phyloP scores from a whole-genome alignment of 805 yeast genomes.

The Candida gorgasii region DNA sequence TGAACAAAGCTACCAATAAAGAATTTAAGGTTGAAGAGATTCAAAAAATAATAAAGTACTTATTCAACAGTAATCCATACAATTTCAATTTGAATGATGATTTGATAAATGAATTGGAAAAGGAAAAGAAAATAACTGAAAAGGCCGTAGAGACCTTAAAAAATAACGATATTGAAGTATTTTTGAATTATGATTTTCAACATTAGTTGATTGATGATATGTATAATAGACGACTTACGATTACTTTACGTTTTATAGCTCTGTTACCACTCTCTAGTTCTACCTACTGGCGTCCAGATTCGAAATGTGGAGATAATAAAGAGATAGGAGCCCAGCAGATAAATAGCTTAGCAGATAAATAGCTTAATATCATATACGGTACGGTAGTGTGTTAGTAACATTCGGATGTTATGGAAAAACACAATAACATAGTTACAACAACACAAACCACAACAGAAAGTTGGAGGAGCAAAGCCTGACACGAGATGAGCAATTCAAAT shows the following conservation, averaged over 20 bases:
- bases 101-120: slow-evolving; percentile 39
- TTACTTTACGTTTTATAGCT: too few relatives aligned
- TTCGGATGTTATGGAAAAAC: too few relatives aligned
- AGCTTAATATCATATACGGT: too few relatives aligned
- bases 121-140: slow-evolving; percentile 37
- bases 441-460: too few relatives aligned
- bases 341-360: too few relatives aligned
- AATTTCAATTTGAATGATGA: slow-evolving; percentile 57
- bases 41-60: slow-evolving; percentile 50
- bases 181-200: slow-evolving; percentile 14
- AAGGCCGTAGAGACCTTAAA: slow-evolving; percentile 24
- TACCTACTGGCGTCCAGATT: too few relatives aligned
- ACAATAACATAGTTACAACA: too few relatives aligned
- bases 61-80: slow-evolving; percentile 57
- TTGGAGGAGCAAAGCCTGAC: too few relatives aligned
- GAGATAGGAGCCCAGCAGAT: too few relatives aligned
- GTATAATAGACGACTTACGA: slow-evolving; percentile 6
- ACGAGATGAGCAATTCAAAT: too few relatives aligned
- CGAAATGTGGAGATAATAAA: background rate
- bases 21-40: slow-evolving; percentile 53
- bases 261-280: too few relatives aligned
- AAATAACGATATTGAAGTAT: slow-evolving; percentile 16
- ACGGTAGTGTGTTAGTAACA: too few relatives aligned
- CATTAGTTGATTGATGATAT: slow-evolving; percentile 1
- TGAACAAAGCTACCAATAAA: slow-evolving; percentile 55